A percentile compares a stretch with the other conserved stretches of the same genome.
Conservation (phyloP, 495 filamentous ascomycete species). For the Aspergillus cristatus region DNA sequence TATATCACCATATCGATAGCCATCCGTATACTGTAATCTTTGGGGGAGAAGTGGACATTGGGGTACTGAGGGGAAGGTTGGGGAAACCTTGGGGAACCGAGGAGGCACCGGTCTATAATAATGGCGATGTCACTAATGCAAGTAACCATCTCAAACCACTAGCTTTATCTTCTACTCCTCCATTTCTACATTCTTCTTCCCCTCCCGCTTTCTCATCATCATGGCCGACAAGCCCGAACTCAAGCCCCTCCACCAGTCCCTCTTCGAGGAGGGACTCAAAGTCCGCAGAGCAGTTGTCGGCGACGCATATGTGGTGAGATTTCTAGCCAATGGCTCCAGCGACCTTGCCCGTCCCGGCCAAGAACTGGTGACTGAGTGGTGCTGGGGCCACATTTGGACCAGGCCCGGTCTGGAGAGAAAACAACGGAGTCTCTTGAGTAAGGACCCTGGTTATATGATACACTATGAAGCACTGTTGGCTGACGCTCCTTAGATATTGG, state of each 20-base stretch:
- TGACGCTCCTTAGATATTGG: slow-evolving; percentile 18
- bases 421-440: slow-evolving; percentile 38
- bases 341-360: slow-evolving; percentile 30
- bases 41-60: too few relatives aligned
- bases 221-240: slow-evolving; percentile 13
- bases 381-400: slow-evolving; percentile 42
- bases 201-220: background rate
- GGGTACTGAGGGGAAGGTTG: too few relatives aligned
- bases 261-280: slow-evolving; percentile 46
- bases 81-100: too few relatives aligned
- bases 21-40: too few relatives aligned
- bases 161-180: too few relatives aligned
- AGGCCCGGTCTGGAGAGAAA: slow-evolving; percentile 38
- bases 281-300: slow-evolving; percentile 38
- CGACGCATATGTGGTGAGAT: slow-evolving; percentile 25
- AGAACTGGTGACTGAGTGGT: slow-evolving; percentile 34
- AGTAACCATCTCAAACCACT: too few relatives aligned
- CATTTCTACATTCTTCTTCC: too few relatives aligned
- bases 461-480: background rate
- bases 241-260: slow-evolving; percentile 30
- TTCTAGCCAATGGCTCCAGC: slow-evolving; percentile 12
- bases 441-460: background rate
- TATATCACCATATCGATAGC: too few relatives aligned
- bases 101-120: too few relatives aligned
- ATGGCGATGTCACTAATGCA: too few relatives aligned